Base-by-base conservation (phyloP, 1,284 basidiomycete genomes). In the Anthracocystis walkeri region DNA sequence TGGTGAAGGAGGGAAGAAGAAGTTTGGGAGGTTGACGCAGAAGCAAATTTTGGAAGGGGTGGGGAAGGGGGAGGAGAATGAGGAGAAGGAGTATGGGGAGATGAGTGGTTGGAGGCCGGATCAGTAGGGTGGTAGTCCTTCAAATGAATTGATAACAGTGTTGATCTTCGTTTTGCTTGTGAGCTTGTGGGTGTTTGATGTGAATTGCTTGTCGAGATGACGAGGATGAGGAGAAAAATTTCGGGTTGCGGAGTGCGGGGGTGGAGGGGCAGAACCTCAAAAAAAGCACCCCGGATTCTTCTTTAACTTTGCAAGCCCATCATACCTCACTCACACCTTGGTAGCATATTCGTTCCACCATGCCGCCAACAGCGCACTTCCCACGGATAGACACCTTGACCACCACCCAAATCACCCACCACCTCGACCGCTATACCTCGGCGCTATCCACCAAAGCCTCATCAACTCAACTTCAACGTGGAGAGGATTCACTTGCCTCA, bases 31-130 rank as follows among this genome's bases (percentile, higher is more conserved):
- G 58, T 59, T 86, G 61, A 85, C 84, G 16, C 86, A 86, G 62
- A 86, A 86, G 65, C 86, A 84, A 35, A 79, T 87, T 45, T 73
- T 87, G 49, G 86, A 86, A 7, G 83, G 81, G 23, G 73, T 86
- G 12, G 79, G 82, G 44, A 79, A 82, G 44, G 69, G 84, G 31
- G 84, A 81, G 1, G 84, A 83, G 51, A 82, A 81, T 46, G 82
- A 84, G 42, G 86, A 87, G 42, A 44, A 69, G 21, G 82, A 83
- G 73, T 85, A 85, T 58, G 59, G 67, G 7, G 64, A 67, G 44
- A 77, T 84, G 75, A 71, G 62, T n/a, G 56, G 63, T 7, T 84
- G 83, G 83, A 50, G 58, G 56, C 75, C 79, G 20, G 65, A 74
- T 48, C 54, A 65, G 49, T 60, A 20, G n/a, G 12, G 12, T 3